phyloP scores from a whole-genome alignment of 1,139 yeast genomes.

The Pichia sp. region DNA sequence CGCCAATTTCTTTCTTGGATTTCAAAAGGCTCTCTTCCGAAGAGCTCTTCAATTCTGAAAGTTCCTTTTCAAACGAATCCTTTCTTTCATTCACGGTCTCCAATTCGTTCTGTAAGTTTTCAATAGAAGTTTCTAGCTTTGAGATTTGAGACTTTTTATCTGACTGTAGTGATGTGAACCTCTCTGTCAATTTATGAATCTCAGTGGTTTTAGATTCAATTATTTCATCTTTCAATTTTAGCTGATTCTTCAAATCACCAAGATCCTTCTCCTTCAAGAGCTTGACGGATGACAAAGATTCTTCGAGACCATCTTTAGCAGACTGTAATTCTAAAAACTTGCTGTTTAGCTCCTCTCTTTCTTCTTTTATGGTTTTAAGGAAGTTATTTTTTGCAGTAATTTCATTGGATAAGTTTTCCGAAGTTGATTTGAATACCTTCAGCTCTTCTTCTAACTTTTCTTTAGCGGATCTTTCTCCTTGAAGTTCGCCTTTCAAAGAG shows the following conservation, averaged over 20 bases:
- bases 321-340: background rate
- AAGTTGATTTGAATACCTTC: background rate
- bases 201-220: slow-evolving; percentile 4
- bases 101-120: background rate
- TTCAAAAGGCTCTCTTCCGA: background rate
- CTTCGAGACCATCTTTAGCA: background rate
- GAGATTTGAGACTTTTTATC: background rate
- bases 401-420: background rate
- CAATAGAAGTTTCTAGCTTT: background rate
- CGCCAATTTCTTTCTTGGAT: slow-evolving; percentile 1
- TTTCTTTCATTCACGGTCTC: background rate
- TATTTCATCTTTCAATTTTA: background rate
- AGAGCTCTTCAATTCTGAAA: background rate
- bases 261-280: background rate
- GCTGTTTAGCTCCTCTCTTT: background rate
- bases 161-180: background rate
- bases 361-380: background rate
- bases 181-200: slow-evolving; percentile 1
- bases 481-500: background rate
- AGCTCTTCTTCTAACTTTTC: background rate
- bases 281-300: background rate
- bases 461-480: background rate
- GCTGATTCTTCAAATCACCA: background rate
- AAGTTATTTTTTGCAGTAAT: background rate
- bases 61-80: background rate